A percentile compares a stretch with the other conserved stretches of the same genome.
These are phyloP conservation scores for Colletotrichum sp. DNA, from an alignment of 2,329 filamentous ascomycete genomes.

Conservation along the genomic window DNA sequence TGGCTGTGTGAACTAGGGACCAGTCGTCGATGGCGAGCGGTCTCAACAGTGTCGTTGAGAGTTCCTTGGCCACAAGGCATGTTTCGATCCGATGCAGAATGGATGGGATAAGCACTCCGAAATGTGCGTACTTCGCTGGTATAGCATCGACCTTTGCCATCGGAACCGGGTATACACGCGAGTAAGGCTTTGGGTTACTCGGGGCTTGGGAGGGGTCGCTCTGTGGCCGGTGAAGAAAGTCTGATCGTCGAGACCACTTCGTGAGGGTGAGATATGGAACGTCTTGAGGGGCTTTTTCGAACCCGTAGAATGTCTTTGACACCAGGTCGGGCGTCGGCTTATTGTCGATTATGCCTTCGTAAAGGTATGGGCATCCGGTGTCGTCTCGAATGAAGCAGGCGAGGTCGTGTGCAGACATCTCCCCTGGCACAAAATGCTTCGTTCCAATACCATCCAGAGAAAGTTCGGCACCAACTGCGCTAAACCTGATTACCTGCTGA, in stretches of 20 bases:
- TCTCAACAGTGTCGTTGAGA: conserved; percentile 61
- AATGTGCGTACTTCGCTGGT: conserved; percentile 47
- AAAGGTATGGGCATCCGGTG: conserved; percentile 42
- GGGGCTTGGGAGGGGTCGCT: conserved; percentile 9
- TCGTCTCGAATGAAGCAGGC: conserved; percentile 46
- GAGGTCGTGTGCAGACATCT: conserved; percentile 23
- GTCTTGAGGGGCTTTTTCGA: conserved; percentile 44
- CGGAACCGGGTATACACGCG: conserved; percentile 47
- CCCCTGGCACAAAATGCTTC: conserved; percentile 27
- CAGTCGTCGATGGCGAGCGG: conserved; percentile 55
- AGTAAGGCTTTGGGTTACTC: conserved; percentile 46
- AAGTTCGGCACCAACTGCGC: conserved; percentile 28
- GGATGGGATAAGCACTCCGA: conserved; percentile 72
- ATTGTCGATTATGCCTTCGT: conserved; percentile 41
- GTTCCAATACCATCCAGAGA: conserved; percentile 35
- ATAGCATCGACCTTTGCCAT: conserved; percentile 57
- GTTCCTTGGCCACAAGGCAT: conserved; percentile 63
- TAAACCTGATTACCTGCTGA: conserved; percentile 50
- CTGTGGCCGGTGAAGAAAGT: conserved; percentile 58
- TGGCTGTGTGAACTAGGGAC: conserved; percentile 66
- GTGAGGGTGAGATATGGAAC: conserved; percentile 53
- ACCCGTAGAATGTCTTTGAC: conserved; percentile 35
- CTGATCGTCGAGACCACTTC: conserved; percentile 59
- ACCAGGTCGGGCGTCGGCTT: conserved; percentile 51
- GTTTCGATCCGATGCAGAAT: conserved; percentile 75